Base-by-base conservation (phyloP, 495 filamentous ascomycete genomes). In the Tuber magnatum region DNA sequence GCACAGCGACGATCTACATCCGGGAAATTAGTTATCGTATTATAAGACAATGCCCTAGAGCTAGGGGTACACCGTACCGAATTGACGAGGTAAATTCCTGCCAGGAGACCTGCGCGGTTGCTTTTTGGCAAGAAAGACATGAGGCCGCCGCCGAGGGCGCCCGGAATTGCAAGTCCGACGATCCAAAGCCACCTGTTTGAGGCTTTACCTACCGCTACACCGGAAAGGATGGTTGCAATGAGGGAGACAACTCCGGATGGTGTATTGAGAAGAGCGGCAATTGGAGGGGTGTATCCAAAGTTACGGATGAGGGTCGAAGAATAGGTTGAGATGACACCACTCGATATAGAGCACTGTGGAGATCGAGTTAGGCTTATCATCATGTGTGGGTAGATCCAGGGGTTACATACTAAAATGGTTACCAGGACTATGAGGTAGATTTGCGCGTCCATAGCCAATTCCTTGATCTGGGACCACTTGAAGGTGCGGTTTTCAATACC, bases 61-160 rank as follows among this genome's bases (percentile, higher is more conserved):
- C 7, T 28, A 10, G 7, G 24, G 24, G 28, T 28, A 7, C 24
- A 56, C 48, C 65, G 32, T 74, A 74, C 73, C 20, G 86, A 83
- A 80, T 91, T 91, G 78, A 90, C 85, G 20, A 92, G 85, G 80
- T 91, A 92, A 70, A 91, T 88, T 18, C 90, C 90, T 7, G 87
- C 87, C 20, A 92, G 84, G 39, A 87, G 84, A 38, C 87, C 89
- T 0, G 83, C 83, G 35, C 81, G 84, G 77, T 85, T 86, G 69
- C 70, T 81, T 9, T 85, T 83, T 0, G 86, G 84, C 0, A 88
- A 82, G 81, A 91, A 91, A 3, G 88, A 89, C 84, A 91, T 87
- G 22, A 91, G 81, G 1, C 81, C 88, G 12, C 86, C 87, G 8
- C 90, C 90, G 72, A 89, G 83, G 69, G 90, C 85, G 3, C 84